Base-by-base conservation (phyloP, 2,329 filamentous ascomycete species). In the Pseudogymnoascus verrucosus region DNA sequence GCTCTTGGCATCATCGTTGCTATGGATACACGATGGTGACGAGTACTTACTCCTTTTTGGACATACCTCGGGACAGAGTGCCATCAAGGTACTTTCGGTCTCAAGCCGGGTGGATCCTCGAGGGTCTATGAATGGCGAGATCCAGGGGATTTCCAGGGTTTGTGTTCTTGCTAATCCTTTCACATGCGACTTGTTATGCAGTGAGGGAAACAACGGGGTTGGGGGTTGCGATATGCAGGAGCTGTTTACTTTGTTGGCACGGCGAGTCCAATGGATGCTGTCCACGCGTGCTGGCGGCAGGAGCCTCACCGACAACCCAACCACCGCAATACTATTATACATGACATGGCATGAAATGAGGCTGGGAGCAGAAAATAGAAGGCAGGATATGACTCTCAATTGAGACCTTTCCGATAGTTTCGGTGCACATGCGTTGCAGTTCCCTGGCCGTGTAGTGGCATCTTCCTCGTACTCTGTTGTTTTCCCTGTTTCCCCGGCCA, bases 71-170 rank as follows among this genome's bases (percentile, higher is more conserved):
- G 51, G 51, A 19, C 28, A 57, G n/a, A 34, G 51, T 57, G 26
- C 51, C 51, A 57, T 57, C 51, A 57, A 57, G 51, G 51, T 57
- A 57, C 51, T 34, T 57, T 34, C 28, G 26, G 51, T 34, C 51
- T 57, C 28, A 34, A 19, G 51, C 51, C 51, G 51, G n/a, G 51
- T 57, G 51, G 51, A 57, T 57, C 26, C 51, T 57, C 16, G 51
- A 34, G 51, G 51, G 51, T 57, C 51, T 57, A 34, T 57, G 51
- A 57, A 57, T 57, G 51, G 51, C 51, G 51, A 57, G 51, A 57
- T 57, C n/a, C 51, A 57, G 51, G 51, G 51, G 51, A 57, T 57
- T 57, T 57, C 28, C 51, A 57, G 51, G 51, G 51, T 57, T 57
- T 57, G 10, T 57, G 51, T 19, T 57, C 19, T 57, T 19, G n/a